Evolutionary conservation across 305 asterid genomes (phyloP), one percentile per base, ranked within the genome.

Genomic region (Stenogyne calaminthoides): DNA sequence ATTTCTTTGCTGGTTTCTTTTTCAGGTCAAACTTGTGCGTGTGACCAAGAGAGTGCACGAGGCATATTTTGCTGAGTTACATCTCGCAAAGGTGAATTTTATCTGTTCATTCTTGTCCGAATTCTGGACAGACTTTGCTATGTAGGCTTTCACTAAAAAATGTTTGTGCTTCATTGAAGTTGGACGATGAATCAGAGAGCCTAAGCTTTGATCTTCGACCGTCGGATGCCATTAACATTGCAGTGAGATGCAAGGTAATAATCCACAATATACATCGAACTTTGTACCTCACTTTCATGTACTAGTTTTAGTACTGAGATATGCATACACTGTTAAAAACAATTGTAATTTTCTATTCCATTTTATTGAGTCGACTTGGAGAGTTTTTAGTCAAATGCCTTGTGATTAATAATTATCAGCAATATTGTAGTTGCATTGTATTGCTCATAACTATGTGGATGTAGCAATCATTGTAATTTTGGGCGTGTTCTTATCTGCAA

Each of bases 161-260:
- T 62, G 36, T 80, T 32, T 64, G 18, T 74, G 69, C 54, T 32
- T 75, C 44, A 40, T 80, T 73, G 78, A 84, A 93, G 95, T 64
- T 81, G 80, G 96, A 76, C 73, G 80, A 91, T 72, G 90, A 91
- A 78, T 80, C 80, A 36, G 96, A 88, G 79, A 49, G 77, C 69
- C 63, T 93, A 52, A 79, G 89, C 80, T 89, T 93, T 56, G 98
- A 93, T 81, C 87, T 93, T 64, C 91, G 97, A n/a, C 98, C 98
- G 58, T 93, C 97, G 0, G 98, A 93, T 84, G 98, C 98, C 72
- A 93, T 93, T 72, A 93, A 91, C 79, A 93, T 93, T 68, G 97
- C 96, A n/a, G 97, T 93, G 74, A 88, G 93, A 84, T 91, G 92
- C 92, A 89, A 91, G 96, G 97, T 91, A 82, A 76, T 10, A 14